Base-by-base conservation (phyloP, 2,329 filamentous ascomycete species). In the Beauveria bassiana region DNA sequence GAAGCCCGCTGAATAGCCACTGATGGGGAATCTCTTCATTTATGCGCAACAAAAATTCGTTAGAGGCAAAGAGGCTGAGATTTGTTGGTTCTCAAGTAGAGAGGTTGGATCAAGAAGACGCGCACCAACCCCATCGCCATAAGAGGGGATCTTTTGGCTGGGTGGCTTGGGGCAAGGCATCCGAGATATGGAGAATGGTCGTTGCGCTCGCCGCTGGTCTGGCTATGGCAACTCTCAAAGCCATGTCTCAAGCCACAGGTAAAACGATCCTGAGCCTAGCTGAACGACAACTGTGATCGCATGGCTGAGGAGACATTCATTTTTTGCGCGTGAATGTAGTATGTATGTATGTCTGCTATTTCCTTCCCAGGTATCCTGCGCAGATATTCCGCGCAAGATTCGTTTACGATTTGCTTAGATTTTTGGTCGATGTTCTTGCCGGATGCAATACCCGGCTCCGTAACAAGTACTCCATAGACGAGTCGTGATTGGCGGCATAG, bases 181-280 rank as follows among this genome's bases (percentile, higher is more conserved):
- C 55, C 55, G 55, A 38, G 34, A 49, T 26, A 38, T 26, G 55
- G 43, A 57, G 18, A 57, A 47, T 26, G 16, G 45, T 58, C 20
- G 20, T 49, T 26, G 54, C n/a, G 54, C 43, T 57, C 43, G 42
- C 24, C 40, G 20, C 43, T 28, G 54, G 40, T 34, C 31, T 34
- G 31, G 31, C 31, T 34, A 38, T 18, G 43, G 43, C 43, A 22
- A 40, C 54, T 34, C 31, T 1, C 12, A 34, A 14, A 34, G 43
- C 43, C 54, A 57, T 38, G 54, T 57, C 54, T 57, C 28, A 57
- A 47, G 54, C 43, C 54, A 57, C 54, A 9, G 42, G 18, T 14
- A n/a, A 14, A 51, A 51, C 26, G 26, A 20, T 2, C 31, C 9
- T 22, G 9, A 22, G 10, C n/a, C 42, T 45, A 56, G 54, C 54